phyloP scores from a whole-genome alignment of 306 rosid genomes.

The Fagus crenata region DNA sequence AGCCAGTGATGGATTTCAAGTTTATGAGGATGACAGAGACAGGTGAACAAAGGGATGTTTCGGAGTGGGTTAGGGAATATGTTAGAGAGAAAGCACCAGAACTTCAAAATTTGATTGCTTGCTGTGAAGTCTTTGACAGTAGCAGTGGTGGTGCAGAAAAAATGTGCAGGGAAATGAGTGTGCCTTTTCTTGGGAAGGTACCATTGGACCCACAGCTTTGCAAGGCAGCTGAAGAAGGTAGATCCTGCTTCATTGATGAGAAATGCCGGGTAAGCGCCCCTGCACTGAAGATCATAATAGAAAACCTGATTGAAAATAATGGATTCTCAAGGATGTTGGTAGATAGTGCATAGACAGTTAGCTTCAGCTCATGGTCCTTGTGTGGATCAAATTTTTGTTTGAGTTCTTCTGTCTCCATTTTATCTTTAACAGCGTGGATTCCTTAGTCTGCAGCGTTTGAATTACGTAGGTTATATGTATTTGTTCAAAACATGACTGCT shows the following conservation, averaged over 20 bases:
- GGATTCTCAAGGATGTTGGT: conserved; percentile 39
- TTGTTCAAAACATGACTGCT: not conserved
- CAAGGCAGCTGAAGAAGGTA: conserved; percentile 92
- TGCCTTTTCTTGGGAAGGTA: conserved; percentile 83
- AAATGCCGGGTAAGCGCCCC: conserved; percentile 64
- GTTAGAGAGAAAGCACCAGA: conserved; percentile 72
- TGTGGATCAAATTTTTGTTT: conserved; percentile 22
- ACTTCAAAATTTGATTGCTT: conserved; percentile 53
- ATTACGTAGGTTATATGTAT: not conserved
- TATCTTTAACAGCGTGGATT: not conserved
- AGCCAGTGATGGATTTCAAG: conserved; percentile 61
- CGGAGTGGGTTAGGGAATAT: conserved; percentile 58
- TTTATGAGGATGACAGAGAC: conserved; percentile 51
- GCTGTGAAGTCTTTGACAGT: conserved; percentile 81
- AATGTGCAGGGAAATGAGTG: conserved; percentile 80
- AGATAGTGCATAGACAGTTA: conserved; percentile 43
- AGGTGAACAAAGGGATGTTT: conserved; percentile 74
- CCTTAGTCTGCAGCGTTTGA: not conserved
- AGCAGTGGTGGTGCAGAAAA: conserved; percentile 79
- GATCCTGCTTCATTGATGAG: conserved; percentile 74
- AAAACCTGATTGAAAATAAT: conserved; percentile 53
- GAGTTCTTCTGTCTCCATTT: not conserved
- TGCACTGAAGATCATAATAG: conserved; percentile 70
- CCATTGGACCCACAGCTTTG: conserved; percentile 91
- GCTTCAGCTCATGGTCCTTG: conserved; percentile 6